These are phyloP conservation scores for Jimgerdemannia lactiflua DNA, from an alignment of 192 early-diverging fungal species.

Conservation along the genomic window DNA sequence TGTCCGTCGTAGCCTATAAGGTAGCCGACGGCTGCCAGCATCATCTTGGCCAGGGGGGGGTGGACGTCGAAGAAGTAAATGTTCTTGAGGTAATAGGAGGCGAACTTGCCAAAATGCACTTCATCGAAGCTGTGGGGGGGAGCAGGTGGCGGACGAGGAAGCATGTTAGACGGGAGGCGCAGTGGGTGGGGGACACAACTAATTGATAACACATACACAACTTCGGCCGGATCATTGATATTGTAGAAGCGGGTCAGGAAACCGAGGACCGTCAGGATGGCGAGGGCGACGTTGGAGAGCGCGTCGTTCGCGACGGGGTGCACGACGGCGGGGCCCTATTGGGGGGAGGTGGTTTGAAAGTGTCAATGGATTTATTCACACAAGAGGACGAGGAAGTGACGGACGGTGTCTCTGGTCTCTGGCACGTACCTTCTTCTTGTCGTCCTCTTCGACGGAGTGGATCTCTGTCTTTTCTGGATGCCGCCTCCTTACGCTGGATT, in stretches of 20 bases:
- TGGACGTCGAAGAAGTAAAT: constrained; percentile 98
- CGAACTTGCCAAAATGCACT: constrained; percentile 99
- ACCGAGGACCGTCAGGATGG: constrained; percentile 38
- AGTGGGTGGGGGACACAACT: no score
- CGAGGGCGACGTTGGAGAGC: constrained; percentile 4
- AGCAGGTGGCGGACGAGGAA: neutral
- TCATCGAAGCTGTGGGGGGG: constrained; percentile 84
- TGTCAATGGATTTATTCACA: no score
- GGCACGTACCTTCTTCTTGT: no score
- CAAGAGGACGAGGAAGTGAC: no score
- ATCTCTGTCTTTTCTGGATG: no score
- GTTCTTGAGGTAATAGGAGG: constrained; percentile 83
- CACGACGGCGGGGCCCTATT: no score
- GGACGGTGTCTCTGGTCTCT: no score
- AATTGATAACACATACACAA: constrained; percentile 57
- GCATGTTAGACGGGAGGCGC: neutral
- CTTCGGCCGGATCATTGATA: constrained; percentile 68
- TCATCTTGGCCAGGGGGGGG: constrained; percentile 92
- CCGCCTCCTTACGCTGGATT: no score
- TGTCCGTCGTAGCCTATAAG: constrained; percentile 93
- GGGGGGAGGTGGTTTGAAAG: no score
- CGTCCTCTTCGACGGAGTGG: no score
- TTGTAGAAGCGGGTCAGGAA: constrained; percentile 66
- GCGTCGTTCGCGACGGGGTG: no score
- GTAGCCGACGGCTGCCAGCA: constrained; percentile 80